Conservation (phyloP, 1,284 basidiomycete genomes). For the Malassezia arunalokei region DNA sequence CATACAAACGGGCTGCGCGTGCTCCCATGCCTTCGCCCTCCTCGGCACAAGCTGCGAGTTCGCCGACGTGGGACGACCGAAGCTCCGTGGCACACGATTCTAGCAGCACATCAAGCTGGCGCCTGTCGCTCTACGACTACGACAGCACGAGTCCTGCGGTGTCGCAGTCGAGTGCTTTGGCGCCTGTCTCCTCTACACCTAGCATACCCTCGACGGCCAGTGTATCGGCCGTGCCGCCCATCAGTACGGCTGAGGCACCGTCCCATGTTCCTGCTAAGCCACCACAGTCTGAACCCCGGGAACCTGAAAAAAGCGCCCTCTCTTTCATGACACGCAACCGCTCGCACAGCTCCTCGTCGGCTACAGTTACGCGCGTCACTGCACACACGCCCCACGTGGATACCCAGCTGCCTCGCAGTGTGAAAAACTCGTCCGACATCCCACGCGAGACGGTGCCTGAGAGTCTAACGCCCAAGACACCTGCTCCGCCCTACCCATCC, state of each 20-base stretch:
- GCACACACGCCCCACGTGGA: not conserved
- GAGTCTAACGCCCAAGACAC: not conserved
- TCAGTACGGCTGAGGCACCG: not conserved
- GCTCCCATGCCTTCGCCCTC: not conserved
- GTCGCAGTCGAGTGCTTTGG: not conserved
- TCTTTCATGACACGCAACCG: not conserved
- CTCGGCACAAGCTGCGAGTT: not conserved
- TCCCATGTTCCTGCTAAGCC: not conserved
- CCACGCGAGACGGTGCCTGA: not conserved
- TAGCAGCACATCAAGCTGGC: constrained; percentile 1
- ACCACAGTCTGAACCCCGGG: not conserved
- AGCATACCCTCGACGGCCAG: not conserved
- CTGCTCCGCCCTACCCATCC: not conserved
- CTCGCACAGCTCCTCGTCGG: not conserved
- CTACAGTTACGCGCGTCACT: not conserved
- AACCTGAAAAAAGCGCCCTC: not conserved
- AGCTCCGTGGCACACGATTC: not conserved
- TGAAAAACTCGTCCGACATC: not conserved
- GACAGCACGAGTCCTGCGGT: not conserved
- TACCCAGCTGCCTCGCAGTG: not conserved
- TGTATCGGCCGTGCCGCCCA: not conserved
- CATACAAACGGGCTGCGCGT: not conserved
- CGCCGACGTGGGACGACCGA: not conserved
- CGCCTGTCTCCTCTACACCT: not conserved
- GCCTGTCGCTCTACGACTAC: constrained; percentile 5